These are phyloP conservation scores for Thymus mandschuricus DNA, from an alignment of 257 asterid species.

Conservation along the genomic window DNA sequence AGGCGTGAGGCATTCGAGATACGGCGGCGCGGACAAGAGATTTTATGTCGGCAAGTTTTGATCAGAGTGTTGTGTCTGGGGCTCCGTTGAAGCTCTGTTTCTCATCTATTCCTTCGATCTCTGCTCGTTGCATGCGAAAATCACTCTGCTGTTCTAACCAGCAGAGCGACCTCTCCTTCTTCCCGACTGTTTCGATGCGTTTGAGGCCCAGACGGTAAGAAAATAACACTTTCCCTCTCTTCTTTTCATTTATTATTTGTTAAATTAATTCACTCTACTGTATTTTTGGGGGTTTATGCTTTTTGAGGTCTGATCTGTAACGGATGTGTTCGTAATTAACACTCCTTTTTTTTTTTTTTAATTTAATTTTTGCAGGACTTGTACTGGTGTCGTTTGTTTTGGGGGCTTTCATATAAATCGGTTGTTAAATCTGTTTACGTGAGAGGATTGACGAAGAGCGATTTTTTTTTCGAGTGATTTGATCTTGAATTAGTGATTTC, in stretches of 20 bases:
- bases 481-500: neutral
- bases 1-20: constrained; percentile 33
- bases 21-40: constrained; percentile 42
- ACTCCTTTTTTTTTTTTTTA: neutral
- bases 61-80: constrained; percentile 58
- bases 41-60: constrained; percentile 93
- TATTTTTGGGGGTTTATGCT: constrained; percentile 18
- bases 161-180: constrained; percentile 52
- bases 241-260: too few species aligned
- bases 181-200: constrained; percentile 88
- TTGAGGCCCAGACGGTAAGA: constrained; percentile 92
- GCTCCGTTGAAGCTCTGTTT: constrained; percentile 62
- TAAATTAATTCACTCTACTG: neutral
- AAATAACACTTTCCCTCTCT: neutral
- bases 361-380: constrained; percentile 66
- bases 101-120: constrained; percentile 32
- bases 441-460: constrained; percentile 32
- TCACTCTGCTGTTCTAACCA: constrained; percentile 61
- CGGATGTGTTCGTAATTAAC: neutral
- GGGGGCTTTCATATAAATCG: constrained; percentile 92
- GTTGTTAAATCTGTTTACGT: constrained; percentile 49
- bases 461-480: neutral
- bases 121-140: constrained; percentile 48
- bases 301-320: constrained; percentile 42
- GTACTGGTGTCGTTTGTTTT: constrained; percentile 86